Base-by-base conservation (phyloP, 352 stramenopile genomes). In the Phytophthora pseudosyringae region DNA sequence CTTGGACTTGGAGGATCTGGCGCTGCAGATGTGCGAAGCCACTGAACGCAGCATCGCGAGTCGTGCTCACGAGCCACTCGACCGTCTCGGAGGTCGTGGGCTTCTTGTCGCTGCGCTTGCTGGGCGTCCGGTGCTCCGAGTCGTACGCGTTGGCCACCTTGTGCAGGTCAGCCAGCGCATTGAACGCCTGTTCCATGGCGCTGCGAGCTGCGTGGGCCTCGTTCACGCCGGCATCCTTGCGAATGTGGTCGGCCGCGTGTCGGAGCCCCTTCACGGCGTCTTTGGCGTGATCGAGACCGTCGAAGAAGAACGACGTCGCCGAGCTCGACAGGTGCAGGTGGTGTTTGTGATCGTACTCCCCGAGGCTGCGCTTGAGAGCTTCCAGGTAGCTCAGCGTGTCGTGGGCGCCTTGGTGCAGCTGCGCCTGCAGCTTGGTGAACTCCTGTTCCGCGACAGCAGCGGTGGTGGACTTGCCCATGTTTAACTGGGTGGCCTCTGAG, bases 61-160 rank as follows among this genome's bases (percentile, higher is more conserved):
- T 73, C 4, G 57, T 64, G 38, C 63, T 76, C 41, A 76, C 68
- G 10, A 76, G 63, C 68, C 63, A 76, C 63, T 69, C 53, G 1
- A 69, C 18, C 32, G 49, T 65, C 35, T 76, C 68, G 33, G 57
- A 67, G 21, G 50, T 66, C 25, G 63, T 63, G 5, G n/a, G 45
- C 9, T 69, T 69, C 45, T 60, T 76, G 47, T 64, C 48, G 11
- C 43, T 62, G 16, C 46, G 57, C 16, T 62, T 67, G 31, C 25
- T 59, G 26, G 53, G 49, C n/a, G 28, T 45, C 7, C 45, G 45
- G 21, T 68, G 51, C 16, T 69, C 62, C 11, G 62, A 32, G 45
- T 75, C 67, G 11, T 64, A 75, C 15, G 67, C 62, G 28, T 71
- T 61, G 28, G 67, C 67, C 25, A 72, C 62, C 16, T 71, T 69